Evolutionary conservation across 2,329 filamentous ascomycete species (phyloP).

Genomic region (Trichocomaceae sp.): DNA sequence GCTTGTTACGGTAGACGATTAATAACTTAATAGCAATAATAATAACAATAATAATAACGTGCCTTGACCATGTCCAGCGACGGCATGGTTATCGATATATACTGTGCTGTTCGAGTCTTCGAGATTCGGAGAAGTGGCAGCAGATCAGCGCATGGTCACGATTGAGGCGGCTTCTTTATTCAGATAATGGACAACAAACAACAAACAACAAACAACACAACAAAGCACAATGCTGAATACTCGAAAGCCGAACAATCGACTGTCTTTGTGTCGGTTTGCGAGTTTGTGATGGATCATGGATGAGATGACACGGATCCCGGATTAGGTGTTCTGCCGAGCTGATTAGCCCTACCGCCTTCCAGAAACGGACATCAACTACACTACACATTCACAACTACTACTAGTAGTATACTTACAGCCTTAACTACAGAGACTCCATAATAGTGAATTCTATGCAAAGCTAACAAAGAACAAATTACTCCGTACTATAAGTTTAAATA

Average conservation of each 20-base stretch:
- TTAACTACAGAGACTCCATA: too few species aligned
- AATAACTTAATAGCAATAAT: neutral
- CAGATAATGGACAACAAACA: neutral
- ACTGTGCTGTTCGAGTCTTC: neutral
- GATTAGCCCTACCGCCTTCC: neutral
- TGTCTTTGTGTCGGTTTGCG: too few species aligned
- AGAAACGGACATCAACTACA: too few species aligned
- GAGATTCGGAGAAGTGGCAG: neutral
- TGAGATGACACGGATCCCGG: too few species aligned
- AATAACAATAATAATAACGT: neutral
- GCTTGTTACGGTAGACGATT: neutral
- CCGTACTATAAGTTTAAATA: too few species aligned
- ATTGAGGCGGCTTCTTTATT: neutral
- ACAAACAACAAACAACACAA: too few species aligned
- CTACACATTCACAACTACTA: too few species aligned
- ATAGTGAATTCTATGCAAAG: too few species aligned
- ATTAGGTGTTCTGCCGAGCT: neutral
- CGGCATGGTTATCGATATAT: constrained; percentile 4
- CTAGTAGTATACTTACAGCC: too few species aligned
- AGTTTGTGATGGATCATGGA: too few species aligned
- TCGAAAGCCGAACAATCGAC: too few species aligned
- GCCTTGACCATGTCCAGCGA: constrained; percentile 14
- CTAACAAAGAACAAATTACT: neutral
- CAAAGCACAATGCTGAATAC: too few species aligned
- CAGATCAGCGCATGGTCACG: neutral